Evolutionary conservation across 2,329 filamentous ascomycete genomes (phyloP), one percentile per base, ranked within the genome.

Genomic region (Trichoderma afroharzianum): DNA sequence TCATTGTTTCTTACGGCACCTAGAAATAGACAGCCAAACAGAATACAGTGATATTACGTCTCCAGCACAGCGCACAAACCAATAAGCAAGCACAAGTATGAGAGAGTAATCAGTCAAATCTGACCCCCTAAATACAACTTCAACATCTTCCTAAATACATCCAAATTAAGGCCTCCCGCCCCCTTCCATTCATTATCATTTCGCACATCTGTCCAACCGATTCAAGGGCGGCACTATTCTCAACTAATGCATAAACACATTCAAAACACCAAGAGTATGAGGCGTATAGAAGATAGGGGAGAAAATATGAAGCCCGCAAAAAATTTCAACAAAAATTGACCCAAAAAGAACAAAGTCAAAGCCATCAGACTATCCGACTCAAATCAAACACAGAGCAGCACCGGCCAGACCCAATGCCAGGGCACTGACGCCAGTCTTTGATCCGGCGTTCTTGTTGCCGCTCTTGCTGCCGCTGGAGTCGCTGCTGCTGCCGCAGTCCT

Each of bases 341-440:
- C 26, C 24, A 50, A 36, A 55, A 39, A 15, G 50, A n/a, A 30
- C 7, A 2, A 32, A 21, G 43, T 50, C 43, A 50, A 47, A 61
- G 57, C 7, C 53, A 30, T 55, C 63, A 30, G 32, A 68, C 66
- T 33, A 39, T 59, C 21, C 28, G 36, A 18, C 62, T 15, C 50
- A 59, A 72, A 82, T 72, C 79, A 79, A 81, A 71, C 78, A 81
- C 71, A 82, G 72, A 59, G 79, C 81, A 26, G 73, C 75, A 47
- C 78, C 78, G 11, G 81, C 81, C 74, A 82, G 79, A 33, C 82
- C 76, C 70, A 82, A 80, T 68, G 81, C 81, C 74, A 82, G 72
- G 12, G 77, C 78, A 72, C 81, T 83, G 11, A 78, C 77, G 24
- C 80, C 78, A 11, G 78, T 74, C 72, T 78, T 78, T 72, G 76